Base-by-base conservation (phyloP, 257 asterid genomes). In the Scutellaria barbata region DNA sequence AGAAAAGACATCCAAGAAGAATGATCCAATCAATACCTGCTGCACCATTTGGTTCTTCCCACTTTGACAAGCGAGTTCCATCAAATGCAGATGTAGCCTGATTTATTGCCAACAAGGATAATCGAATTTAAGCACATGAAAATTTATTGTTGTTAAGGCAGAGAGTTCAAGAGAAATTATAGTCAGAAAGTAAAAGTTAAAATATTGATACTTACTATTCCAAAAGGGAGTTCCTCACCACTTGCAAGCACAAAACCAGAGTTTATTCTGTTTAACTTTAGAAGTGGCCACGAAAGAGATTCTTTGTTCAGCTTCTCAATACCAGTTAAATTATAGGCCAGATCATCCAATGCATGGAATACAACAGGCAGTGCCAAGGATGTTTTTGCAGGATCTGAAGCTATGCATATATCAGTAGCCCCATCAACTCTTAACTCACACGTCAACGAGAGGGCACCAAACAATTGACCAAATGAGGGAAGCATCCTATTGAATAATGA, bases 31-130 rank as follows among this genome's bases (percentile, higher is more conserved):
- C 70, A 25, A 71, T 86, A 94, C 97, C 97, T 89, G 81, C 80
- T 51, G 96, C 94, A 65, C 98, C 97, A 85, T 87, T 89, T 74
- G 98, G 98, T 73, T 94, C 97, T 81, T 94, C 96, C 97, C 96
- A 94, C 92, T 94, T 90, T 72, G 98, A 94, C 92, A 94, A 72
- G 63, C 97, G 92, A 76, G 92, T 90, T 75, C 98, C 98, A 84
- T 94, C 98, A 88, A 94, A 94, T 74, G 98, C 96, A 67, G 89
- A 90, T 42, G 95, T 84, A 40, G 86, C 92, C 98, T 94, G 83
- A 68, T 69, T 74, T 59, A 63, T 79, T 42, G 14, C 41, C 51
- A 46, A 55, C 14, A 66, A 70, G 53, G 66, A 58, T 51, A 72
- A 33, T 64, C 40, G 20, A 73, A 59, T 58, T 58, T 64, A 37